Percentiles rank a stretch among this genome's conserved stretches.
Evolutionary conservation across 257 asterid species (phyloP).

Genomic region (Striga asiatica): DNA sequence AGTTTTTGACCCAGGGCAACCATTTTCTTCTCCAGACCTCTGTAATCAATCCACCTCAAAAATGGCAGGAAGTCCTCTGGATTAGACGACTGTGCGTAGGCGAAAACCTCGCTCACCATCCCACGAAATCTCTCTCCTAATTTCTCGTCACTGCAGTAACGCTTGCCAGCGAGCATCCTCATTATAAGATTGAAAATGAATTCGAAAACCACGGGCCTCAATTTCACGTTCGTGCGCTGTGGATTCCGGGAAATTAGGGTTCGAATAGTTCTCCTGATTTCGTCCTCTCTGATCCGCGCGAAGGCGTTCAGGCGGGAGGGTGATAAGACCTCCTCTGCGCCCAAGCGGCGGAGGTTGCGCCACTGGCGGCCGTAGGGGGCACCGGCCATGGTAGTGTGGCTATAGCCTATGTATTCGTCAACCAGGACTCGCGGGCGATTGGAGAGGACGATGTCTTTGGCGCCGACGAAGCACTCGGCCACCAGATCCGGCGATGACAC

Average conservation of each 20-base stretch:
- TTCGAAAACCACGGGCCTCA: constrained; percentile 25
- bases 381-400: constrained; percentile 31
- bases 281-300: constrained; percentile 23
- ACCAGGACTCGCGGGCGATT: constrained; percentile 27
- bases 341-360: constrained; percentile 33
- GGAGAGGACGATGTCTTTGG: constrained; percentile 31
- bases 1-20: neutral
- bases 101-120: constrained; percentile 22
- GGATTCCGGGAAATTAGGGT: neutral
- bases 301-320: constrained; percentile 26
- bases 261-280: constrained; percentile 8
- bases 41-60: constrained; percentile 19
- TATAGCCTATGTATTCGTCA: constrained; percentile 33
- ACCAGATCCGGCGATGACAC: constrained; percentile 29
- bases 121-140: constrained; percentile 16
- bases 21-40: constrained; percentile 5
- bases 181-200: constrained; percentile 20
- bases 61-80: constrained; percentile 16
- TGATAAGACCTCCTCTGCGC: constrained; percentile 29
- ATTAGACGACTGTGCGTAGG: constrained; percentile 20
- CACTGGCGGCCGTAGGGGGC: constrained; percentile 35
- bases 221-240: neutral
- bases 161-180: constrained; percentile 24
- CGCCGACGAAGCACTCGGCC: constrained; percentile 27
- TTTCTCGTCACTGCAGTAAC: constrained; percentile 10